These are phyloP conservation scores for Senna tora DNA, from an alignment of 306 rosid genomes.

Conservation along the genomic window DNA sequence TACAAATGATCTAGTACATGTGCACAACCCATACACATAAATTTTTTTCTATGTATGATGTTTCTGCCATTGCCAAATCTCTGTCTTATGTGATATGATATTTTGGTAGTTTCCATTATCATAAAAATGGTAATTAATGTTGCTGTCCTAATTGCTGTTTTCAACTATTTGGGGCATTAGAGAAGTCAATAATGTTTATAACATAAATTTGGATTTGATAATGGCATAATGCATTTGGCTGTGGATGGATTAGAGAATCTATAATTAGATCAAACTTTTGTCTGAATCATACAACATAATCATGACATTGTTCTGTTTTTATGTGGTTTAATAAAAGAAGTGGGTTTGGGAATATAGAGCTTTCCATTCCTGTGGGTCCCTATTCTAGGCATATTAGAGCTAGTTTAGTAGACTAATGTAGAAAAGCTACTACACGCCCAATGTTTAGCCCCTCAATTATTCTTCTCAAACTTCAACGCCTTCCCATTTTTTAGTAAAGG, in stretches of 20 bases:
- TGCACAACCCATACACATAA: too few species aligned
- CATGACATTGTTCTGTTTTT: constrained; percentile 40
- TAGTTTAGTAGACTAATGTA: constrained; percentile 31
- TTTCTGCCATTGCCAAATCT: constrained; percentile 19
- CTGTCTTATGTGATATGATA: constrained; percentile 28
- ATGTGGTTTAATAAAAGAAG: constrained; percentile 40
- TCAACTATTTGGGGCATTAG: not conserved
- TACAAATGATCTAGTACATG: too few species aligned
- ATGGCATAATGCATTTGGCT: constrained; percentile 2
- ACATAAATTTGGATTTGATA: constrained; percentile 15
- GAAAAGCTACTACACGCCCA: constrained; percentile 8
- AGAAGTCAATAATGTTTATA: constrained; percentile 29
- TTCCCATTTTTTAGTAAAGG: not conserved
- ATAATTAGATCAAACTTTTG: constrained; percentile 35
- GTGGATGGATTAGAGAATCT: constrained; percentile 26
- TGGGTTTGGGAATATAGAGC: constrained; percentile 44
- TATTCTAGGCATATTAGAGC: constrained; percentile 12
- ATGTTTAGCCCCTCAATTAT: constrained; percentile 34
- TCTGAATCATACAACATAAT: constrained; percentile 46
- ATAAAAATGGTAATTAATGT: constrained; percentile 19
- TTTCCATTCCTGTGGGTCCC: constrained; percentile 41
- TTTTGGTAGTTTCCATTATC: constrained; percentile 22
- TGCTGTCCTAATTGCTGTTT: constrained; percentile 7
- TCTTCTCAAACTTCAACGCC: constrained; percentile 25
- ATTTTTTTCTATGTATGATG: too few species aligned